A percentile compares a stretch with the other conserved stretches of the same genome.
Conservation (phyloP, 1,284 basidiomycete species). For the Pseudozyma hubeiensis region DNA sequence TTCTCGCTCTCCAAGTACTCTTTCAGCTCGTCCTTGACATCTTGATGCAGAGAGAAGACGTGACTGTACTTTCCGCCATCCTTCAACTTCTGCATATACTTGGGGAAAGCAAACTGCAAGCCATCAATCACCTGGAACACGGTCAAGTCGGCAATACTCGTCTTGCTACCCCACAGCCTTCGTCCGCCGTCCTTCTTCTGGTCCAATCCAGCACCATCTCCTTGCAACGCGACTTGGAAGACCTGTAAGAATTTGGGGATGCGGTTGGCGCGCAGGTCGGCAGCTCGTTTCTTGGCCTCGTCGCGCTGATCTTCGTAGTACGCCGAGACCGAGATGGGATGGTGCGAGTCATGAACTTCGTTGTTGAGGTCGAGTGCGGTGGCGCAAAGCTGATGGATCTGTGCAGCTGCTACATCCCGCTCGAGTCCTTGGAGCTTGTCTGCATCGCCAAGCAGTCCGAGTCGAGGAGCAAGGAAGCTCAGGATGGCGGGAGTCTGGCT, state of each 20-base stretch:
- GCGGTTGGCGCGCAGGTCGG: conserved; percentile 70
- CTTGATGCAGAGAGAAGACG: conserved; percentile 52
- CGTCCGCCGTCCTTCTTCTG: conserved; percentile 51
- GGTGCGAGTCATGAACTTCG: conserved; percentile 69
- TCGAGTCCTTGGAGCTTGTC: conserved; percentile 26
- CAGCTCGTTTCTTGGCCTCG: conserved; percentile 68
- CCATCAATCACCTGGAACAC: conserved; percentile 71
- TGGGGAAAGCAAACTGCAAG: conserved; percentile 73
- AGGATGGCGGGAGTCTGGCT: conserved; percentile 72
- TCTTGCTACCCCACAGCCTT: conserved; percentile 70
- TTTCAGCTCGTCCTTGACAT: conserved; percentile 68
- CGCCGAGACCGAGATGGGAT: conserved; percentile 36
- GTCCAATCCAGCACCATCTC: conserved; percentile 10
- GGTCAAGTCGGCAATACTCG: conserved; percentile 72
- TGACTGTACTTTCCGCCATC: conserved; percentile 65
- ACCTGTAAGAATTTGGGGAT: conserved; percentile 72
- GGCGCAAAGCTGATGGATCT: conserved; percentile 71
- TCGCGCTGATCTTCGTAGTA: conserved; percentile 73
- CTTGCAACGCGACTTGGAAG: conserved; percentile 70
- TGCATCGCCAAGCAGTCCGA: conserved; percentile 62
- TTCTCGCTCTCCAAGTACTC: conserved; percentile 71
- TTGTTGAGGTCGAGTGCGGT: conserved; percentile 71
- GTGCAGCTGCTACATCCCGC: conserved; percentile 41
- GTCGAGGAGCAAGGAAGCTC: conserved; percentile 70
- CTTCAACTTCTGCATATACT: conserved; percentile 66